phyloP scores from a whole-genome alignment of 2,329 filamentous ascomycete genomes.

The Meredithiella fracta region DNA sequence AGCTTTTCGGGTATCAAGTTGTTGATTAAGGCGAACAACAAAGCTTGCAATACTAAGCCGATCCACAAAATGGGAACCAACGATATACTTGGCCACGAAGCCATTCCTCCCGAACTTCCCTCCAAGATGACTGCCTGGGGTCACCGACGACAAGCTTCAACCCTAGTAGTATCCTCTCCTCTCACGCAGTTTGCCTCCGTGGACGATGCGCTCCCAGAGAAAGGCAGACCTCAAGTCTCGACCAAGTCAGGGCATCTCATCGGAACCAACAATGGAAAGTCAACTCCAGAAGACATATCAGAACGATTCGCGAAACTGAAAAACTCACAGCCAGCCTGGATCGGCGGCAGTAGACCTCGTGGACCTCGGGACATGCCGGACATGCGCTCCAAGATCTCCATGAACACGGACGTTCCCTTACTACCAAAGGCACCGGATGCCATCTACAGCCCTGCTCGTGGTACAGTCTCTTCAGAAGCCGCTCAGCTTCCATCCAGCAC shows the following conservation, averaged over 20 bases:
- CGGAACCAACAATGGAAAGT: not conserved
- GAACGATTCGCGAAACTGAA: slow-evolving; percentile 13
- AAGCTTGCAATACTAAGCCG: slow-evolving; percentile 40
- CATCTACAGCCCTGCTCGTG: slow-evolving; percentile 63
- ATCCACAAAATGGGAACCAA: slow-evolving; percentile 14
- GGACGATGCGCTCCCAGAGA: too few species aligned
- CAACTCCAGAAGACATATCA: slow-evolving; percentile 13
- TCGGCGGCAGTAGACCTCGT: slow-evolving; percentile 22
- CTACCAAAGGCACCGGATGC: slow-evolving; percentile 58
- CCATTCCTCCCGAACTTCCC: not conserved
- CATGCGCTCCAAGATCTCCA: slow-evolving; percentile 26
- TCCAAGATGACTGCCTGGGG: not conserved
- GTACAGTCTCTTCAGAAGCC: slow-evolving; percentile 48
- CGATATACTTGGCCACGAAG: not conserved
- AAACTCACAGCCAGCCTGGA: not conserved
- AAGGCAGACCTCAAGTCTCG: not conserved
- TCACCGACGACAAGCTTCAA: slow-evolving; percentile 9
- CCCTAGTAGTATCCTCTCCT: slow-evolving; percentile 4
- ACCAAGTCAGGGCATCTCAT: not conserved
- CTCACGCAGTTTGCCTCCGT: slow-evolving; percentile 1
- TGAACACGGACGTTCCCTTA: slow-evolving; percentile 36
- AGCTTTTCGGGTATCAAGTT: slow-evolving; percentile 42
- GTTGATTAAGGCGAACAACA: slow-evolving; percentile 47
- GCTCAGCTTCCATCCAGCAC: slow-evolving; percentile 50
- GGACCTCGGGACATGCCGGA: slow-evolving; percentile 39